Conservation (phyloP, 805 yeast species). For the Ogataea pilisensis region DNA sequence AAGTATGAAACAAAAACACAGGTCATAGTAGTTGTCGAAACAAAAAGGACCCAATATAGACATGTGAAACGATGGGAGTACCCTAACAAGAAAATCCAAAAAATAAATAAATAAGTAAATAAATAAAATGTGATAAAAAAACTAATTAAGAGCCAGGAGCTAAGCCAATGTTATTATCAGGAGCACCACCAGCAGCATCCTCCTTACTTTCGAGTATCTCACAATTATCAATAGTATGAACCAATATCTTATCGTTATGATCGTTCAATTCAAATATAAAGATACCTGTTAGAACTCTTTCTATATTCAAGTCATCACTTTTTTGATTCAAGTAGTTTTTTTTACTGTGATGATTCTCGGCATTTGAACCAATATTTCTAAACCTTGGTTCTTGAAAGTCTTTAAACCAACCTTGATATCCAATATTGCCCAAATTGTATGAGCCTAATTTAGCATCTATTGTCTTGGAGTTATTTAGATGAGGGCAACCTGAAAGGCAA, state of each 20-base stretch:
- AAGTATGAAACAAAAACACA: too few relatives aligned
- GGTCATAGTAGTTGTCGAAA: too few relatives aligned
- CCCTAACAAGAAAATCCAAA: not conserved
- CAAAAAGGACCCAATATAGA: too few relatives aligned
- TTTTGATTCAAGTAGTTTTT: not conserved
- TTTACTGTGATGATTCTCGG: not conserved
- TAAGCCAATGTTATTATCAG: constrained; percentile 14
- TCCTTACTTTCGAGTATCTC: constrained; percentile 49
- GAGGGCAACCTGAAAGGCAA: constrained; percentile 48
- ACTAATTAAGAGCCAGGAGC: constrained; percentile 16
- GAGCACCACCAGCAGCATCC: constrained; percentile 3
- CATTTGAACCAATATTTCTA: constrained; percentile 5
- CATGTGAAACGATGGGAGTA: too few relatives aligned
- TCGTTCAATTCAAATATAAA: constrained; percentile 63
- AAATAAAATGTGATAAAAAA: constrained; percentile 1
- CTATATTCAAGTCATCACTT: constrained; percentile 12
- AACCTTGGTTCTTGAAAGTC: constrained; percentile 2
- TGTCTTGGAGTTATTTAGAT: constrained; percentile 32
- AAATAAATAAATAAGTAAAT: not conserved
- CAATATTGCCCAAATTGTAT: constrained; percentile 16
- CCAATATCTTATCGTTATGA: constrained; percentile 49
- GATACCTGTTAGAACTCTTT: constrained; percentile 46
- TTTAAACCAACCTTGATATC: not conserved
- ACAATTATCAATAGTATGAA: constrained; percentile 65
- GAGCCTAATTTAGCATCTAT: constrained; percentile 26